Evolutionary conservation across 306 rosid species (phyloP), one percentile per base, ranked within the genome.

Genomic region (Echinosophora koreensis): DNA sequence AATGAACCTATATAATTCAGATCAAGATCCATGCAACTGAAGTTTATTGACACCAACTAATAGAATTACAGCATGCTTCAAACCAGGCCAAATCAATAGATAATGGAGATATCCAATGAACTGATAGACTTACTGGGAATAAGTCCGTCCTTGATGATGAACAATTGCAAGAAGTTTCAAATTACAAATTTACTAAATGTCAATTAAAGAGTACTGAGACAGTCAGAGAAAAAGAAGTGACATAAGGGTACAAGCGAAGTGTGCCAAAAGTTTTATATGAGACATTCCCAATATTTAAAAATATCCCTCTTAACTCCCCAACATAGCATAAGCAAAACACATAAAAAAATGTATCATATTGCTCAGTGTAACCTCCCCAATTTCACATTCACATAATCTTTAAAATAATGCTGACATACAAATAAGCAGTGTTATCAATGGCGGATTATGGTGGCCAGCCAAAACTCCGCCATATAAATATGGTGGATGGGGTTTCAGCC

Each of bases 21-120:
- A 41, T 69, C 14, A 52, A 76, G 78, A 72, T 51, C 57, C n/a
- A 72, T 15, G 47, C 76, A 76, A 60, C 65, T 6, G 39, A 59
- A 18, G 15, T 71, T 46, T 57, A 58, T 66, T 35, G 70, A 63
- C 22, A 57, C 32, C 13, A 28, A 70, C 22, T 35, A 57, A 59
- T 30, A 56, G 41, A 73, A 55, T 56, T 44, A 72, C 22, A 8
- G 47, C 18, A 60, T 52, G 54, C 69, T 78, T 80, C 56, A 57
- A 73, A 66, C 17, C 71, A 73, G 22, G 73, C 47, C 44, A 80
- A 44, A 73, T 65, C 69, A 65, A 6, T 9, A 70, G 46, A 41
- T 8, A 56, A 44, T 34, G 62, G 38, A 78, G 22, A 78, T 16
- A 69, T 15, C 35, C 11, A 60, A 3, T 9, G 41, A 74, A 60